Evolutionary conservation across 495 filamentous ascomycete species (phyloP).

Genomic region (Opeltia flavorubescens): DNA sequence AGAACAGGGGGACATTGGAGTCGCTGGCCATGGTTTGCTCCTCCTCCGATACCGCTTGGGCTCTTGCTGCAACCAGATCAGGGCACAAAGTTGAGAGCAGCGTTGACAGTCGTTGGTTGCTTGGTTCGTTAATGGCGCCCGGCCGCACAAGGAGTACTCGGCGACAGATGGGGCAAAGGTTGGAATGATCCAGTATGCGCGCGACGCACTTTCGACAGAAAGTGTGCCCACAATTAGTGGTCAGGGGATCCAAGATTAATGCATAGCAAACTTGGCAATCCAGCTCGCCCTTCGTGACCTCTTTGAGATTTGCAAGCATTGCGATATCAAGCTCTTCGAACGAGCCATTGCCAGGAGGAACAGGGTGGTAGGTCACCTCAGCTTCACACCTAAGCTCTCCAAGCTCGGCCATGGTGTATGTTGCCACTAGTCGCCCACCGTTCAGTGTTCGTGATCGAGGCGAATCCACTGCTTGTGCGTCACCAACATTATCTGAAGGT

Average conservation of each 20-base stretch:
- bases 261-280: conserved; percentile 83
- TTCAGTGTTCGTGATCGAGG: conserved; percentile 18
- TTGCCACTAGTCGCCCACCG: conserved; percentile 48
- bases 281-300: conserved; percentile 49
- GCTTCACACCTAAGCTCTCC: conserved; percentile 38
- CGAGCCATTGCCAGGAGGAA: conserved; percentile 22
- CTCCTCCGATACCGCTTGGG: conserved; percentile 37
- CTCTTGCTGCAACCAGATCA: conserved; percentile 43
- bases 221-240: conserved; percentile 76
- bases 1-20: conserved; percentile 57
- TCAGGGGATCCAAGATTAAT: conserved; percentile 65
- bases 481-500: conserved; percentile 14
- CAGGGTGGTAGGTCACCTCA: conserved; percentile 38
- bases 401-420: conserved; percentile 38
- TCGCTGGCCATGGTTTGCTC: conserved; percentile 33
- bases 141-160: conserved; percentile 47
- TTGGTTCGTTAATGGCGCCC: conserved; percentile 34
- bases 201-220: conserved; percentile 71
- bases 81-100: conserved; percentile 53
- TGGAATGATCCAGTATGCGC: conserved; percentile 58
- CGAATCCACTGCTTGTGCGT: conserved; percentile 8
- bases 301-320: conserved; percentile 42
- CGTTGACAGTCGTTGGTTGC: conserved; percentile 46
- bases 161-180: conserved; percentile 68
- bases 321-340: conserved; percentile 31